Conservation (phyloP, 1,284 basidiomycete species). For the Pseudozyma hubeiensis region DNA sequence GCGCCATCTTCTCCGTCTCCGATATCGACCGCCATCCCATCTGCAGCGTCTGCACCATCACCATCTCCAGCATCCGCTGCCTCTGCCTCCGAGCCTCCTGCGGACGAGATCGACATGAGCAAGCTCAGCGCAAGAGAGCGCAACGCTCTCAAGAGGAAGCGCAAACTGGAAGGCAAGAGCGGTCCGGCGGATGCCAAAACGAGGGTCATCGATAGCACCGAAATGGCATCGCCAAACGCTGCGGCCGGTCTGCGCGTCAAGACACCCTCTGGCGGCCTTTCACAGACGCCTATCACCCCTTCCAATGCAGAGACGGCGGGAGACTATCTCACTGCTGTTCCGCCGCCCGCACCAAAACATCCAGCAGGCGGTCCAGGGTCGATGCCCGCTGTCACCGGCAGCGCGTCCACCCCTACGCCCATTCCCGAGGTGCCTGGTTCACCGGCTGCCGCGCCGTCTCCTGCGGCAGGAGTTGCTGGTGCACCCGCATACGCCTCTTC, state of each 20-base stretch:
- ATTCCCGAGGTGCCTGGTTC: conserved; percentile 35
- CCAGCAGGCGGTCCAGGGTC: conserved; percentile 46
- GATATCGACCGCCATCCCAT: conserved; percentile 17
- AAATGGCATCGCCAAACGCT: conserved; percentile 23
- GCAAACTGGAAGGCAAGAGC: conserved; percentile 80
- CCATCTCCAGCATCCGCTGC: conserved; percentile 22
- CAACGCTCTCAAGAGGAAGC: conserved; percentile 89
- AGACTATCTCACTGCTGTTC: conserved; percentile 35
- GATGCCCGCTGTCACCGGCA: conserved; percentile 34
- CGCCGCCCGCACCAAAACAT: conserved; percentile 39
- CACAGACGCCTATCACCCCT: conserved; percentile 35
- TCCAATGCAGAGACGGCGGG: conserved; percentile 16
- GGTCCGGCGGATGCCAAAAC: conserved; percentile 42
- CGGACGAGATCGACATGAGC: conserved; percentile 61
- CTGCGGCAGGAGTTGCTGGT: conserved; percentile 23
- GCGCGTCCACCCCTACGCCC: conserved; percentile 41
- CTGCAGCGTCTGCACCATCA: conserved; percentile 22
- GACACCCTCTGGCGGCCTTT: conserved; percentile 31
- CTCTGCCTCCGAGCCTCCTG: conserved; percentile 21
- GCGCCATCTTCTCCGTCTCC: conserved; percentile 30
- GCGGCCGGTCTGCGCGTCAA: conserved; percentile 37
- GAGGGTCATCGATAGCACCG: conserved; percentile 71
- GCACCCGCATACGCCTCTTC: conserved; percentile 43
- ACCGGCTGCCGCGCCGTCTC: conserved; percentile 31
- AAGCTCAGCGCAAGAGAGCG: conserved; percentile 78